phyloP scores from a whole-genome alignment of 139 green algal genomes.

The Volvox reticuliferus region DNA sequence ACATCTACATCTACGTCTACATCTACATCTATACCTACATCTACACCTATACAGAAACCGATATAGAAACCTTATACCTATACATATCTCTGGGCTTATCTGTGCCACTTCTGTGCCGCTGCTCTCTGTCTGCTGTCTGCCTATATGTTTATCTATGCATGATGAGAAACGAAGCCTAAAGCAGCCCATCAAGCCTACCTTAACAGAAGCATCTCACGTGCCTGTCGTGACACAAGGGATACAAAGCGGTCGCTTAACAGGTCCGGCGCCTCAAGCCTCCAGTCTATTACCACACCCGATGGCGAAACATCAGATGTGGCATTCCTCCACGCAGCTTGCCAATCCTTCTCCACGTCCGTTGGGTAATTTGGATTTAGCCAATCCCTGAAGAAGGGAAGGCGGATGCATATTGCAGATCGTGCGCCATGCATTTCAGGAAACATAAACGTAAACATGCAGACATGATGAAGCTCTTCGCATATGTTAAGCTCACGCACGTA shows the following conservation, averaged over 20 bases:
- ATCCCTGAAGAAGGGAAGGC: background rate
- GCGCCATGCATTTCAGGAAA: background rate
- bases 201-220: background rate
- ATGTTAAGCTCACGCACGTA: background rate
- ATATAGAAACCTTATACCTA: too few species aligned
- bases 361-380: slow-evolving; percentile 15
- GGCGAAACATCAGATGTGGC: background rate
- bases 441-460: background rate
- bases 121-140: too few species aligned
- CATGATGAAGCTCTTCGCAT: background rate
- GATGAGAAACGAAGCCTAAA: too few species aligned
- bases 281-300: slow-evolving; percentile 7
- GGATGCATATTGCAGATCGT: background rate
- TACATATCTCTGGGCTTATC: too few species aligned
- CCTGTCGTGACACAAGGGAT: background rate
- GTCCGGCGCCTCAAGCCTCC: background rate
- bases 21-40: too few species aligned
- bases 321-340: background rate
- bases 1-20: too few species aligned
- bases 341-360: background rate
- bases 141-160: too few species aligned
- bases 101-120: too few species aligned
- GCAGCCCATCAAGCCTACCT: too few species aligned
- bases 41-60: too few species aligned
- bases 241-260: background rate